phyloP scores from a whole-genome alignment of 2,329 filamentous ascomycete species.

The Lachnellula suecica region DNA sequence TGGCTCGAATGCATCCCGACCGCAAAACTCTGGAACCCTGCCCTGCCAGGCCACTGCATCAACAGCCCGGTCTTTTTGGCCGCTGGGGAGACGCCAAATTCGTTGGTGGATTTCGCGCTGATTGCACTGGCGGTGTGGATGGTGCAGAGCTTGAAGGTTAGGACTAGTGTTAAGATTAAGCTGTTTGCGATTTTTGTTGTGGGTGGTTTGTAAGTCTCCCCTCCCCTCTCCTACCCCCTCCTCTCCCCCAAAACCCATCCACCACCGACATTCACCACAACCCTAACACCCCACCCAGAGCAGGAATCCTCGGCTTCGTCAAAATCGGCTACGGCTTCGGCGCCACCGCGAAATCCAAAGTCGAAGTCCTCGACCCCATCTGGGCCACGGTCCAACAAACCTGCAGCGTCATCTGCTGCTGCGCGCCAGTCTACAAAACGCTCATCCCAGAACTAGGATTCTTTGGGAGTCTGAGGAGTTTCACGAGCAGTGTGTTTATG shows the following conservation, averaged over 20 bases:
- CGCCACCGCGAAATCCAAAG: not conserved
- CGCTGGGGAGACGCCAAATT: not conserved
- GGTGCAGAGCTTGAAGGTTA: not conserved
- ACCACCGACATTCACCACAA: not conserved
- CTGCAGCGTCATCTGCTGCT: slow-evolving; percentile 1
- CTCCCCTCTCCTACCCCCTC: no score
- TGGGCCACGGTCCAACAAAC: not conserved
- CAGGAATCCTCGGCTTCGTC: not conserved
- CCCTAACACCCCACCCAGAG: not conserved
- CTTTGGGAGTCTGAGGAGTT: not conserved
- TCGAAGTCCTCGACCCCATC: not conserved
- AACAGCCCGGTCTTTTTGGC: not conserved
- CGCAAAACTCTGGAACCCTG: not conserved
- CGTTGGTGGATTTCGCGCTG: not conserved
- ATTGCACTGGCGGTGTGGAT: not conserved
- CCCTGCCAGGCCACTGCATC: not conserved
- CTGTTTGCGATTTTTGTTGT: not conserved
- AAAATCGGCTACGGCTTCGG: not conserved
- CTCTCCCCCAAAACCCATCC: no score
- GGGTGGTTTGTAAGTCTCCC: not conserved
- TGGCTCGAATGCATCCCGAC: not conserved
- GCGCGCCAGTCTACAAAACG: not conserved
- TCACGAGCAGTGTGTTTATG: not conserved
- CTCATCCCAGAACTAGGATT: not conserved
- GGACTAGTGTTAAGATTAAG: not conserved